Conservation (phyloP, 495 filamentous ascomycete genomes). For the Talaromyces liani region DNA sequence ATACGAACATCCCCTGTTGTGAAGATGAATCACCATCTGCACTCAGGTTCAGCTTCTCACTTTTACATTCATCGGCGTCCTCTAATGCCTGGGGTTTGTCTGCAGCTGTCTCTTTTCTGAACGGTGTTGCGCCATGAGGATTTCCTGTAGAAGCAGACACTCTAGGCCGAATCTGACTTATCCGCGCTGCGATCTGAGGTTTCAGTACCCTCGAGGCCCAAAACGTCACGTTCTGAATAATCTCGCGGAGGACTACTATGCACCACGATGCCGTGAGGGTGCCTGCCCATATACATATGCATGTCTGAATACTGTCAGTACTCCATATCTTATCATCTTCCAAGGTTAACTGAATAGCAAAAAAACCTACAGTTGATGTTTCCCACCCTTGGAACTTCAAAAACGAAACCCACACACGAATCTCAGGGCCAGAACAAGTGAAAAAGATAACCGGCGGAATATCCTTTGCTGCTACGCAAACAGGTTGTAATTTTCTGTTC, state of each 20-base stretch:
- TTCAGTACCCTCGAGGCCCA: slow-evolving; percentile 6
- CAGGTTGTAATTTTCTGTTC: not conserved
- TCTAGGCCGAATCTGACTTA: not conserved
- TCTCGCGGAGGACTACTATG: not conserved
- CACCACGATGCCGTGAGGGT: slow-evolving; percentile 1
- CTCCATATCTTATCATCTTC: no score
- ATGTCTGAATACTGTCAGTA: not conserved
- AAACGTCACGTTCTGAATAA: slow-evolving; percentile 6
- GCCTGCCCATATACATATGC: slow-evolving; percentile 4
- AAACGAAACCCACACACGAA: slow-evolving; percentile 4
- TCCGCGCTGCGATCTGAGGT: not conserved
- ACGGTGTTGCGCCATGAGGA: not conserved
- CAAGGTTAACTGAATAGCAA: no score
- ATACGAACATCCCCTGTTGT: not conserved
- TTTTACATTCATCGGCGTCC: not conserved
- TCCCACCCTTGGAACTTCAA: not conserved
- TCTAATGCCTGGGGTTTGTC: not conserved
- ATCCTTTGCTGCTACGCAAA: not conserved
- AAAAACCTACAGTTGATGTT: not conserved
- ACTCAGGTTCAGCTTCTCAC: not conserved
- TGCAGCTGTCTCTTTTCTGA: not conserved
- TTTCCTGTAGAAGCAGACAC: not conserved
- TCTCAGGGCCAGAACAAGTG: slow-evolving; percentile 1
- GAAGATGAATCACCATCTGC: not conserved
- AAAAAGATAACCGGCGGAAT: not conserved